phyloP scores from a whole-genome alignment of 768 basidiomycete species.

The Leccinum broughii region DNA sequence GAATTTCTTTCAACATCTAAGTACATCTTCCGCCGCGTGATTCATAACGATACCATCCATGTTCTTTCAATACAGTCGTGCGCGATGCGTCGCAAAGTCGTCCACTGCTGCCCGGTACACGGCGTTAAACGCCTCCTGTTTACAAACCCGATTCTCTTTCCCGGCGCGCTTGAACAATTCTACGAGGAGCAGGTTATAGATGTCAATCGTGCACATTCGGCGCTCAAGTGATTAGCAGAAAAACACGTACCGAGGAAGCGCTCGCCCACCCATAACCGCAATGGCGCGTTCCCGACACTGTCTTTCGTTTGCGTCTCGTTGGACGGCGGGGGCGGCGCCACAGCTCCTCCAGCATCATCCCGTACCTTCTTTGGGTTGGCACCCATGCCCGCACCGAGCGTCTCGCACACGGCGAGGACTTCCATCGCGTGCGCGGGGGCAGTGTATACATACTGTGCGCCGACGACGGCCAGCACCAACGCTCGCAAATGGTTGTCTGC shows the following conservation, averaged over 20 bases:
- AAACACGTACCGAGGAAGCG: slow-evolving; percentile 54
- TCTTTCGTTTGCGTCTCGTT: slow-evolving; percentile 24
- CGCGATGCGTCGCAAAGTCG: slow-evolving; percentile 16
- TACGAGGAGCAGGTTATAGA: slow-evolving; percentile 19
- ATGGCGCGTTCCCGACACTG: slow-evolving; percentile 57
- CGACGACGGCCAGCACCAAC: slow-evolving; percentile 63
- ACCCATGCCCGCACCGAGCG: slow-evolving; percentile 70
- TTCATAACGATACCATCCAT: not conserved
- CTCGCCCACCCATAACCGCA: slow-evolving; percentile 75
- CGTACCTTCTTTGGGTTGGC: slow-evolving; percentile 28
- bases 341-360: not conserved
- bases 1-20: not conserved
- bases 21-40: not conserved
- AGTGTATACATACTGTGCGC: slow-evolving; percentile 72
- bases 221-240: not conserved
- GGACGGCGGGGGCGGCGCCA: not conserved
- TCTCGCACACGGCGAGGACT: slow-evolving; percentile 67
- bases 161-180: slow-evolving; percentile 61
- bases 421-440: slow-evolving; percentile 65
- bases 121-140: slow-evolving; percentile 48
- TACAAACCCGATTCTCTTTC: slow-evolving; percentile 46
- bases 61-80: slow-evolving; percentile 17
- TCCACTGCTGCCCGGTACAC: slow-evolving; percentile 28
- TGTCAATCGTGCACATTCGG: not conserved
- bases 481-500: slow-evolving; percentile 76